These are phyloP conservation scores for Metschnikowia dekortorum DNA, from an alignment of 805 yeast species.

Conservation along the genomic window DNA sequence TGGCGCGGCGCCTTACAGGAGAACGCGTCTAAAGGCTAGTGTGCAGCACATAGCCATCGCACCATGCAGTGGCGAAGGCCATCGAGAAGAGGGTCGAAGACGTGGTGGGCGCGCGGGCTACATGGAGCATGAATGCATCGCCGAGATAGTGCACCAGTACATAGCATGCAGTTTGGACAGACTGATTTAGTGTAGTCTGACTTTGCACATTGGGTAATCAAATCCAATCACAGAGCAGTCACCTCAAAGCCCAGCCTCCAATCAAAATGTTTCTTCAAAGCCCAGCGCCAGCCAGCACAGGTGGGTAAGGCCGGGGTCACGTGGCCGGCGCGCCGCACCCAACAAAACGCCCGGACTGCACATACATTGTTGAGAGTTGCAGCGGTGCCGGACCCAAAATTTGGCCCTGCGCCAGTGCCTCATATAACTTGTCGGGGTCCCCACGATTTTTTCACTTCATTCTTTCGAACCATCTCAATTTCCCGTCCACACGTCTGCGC, in stretches of 20 bases:
- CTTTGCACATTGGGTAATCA: too few relatives aligned
- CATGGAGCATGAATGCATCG: too few relatives aligned
- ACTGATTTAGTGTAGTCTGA: too few relatives aligned
- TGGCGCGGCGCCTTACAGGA: neutral
- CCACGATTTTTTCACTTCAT: neutral
- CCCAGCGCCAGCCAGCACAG: neutral
- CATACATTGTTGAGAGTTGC: conserved; percentile 19
- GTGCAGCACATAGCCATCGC: neutral
- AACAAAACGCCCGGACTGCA: conserved; percentile 19
- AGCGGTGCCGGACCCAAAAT: conserved; percentile 17
- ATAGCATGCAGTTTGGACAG: too few relatives aligned
- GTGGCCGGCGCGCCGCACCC: conserved; percentile 10
- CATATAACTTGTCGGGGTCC: neutral
- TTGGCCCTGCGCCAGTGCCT: neutral
- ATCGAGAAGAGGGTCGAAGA: neutral
- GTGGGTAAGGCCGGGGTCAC: neutral
- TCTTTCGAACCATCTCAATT: neutral
- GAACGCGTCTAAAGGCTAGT: neutral
- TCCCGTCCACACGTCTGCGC: neutral
- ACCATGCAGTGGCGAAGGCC: neutral
- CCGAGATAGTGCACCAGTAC: too few relatives aligned
- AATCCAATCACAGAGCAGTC: too few relatives aligned
- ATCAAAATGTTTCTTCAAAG: too few relatives aligned
- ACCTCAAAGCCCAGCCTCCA: too few relatives aligned
- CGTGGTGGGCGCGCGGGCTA: too few relatives aligned